Conservation (phyloP, 345 rosid genomes). For the Pugionium cornutum region DNA sequence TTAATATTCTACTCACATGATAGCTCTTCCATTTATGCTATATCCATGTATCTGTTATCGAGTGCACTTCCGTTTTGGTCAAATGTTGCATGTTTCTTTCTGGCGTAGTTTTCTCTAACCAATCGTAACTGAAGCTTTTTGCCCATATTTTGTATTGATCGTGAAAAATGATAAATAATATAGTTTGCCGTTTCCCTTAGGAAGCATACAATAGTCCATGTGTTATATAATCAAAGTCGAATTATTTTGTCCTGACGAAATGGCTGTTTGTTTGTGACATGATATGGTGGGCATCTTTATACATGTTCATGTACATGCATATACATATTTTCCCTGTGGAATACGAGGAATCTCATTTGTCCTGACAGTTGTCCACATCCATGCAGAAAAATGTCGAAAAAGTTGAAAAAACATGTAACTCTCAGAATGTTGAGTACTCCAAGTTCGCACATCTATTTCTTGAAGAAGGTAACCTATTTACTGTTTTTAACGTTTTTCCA, state of each 20-base stretch:
- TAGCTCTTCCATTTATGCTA: slow-evolving; percentile 11
- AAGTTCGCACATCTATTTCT: slow-evolving; percentile 85
- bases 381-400: slow-evolving; percentile 54
- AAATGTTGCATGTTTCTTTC: slow-evolving; percentile 12
- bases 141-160: slow-evolving; percentile 10
- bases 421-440: slow-evolving; percentile 61
- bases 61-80: slow-evolving; percentile 1
- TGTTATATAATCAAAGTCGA: slow-evolving; percentile 17
- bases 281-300: slow-evolving; percentile 6
- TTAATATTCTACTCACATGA: slow-evolving; percentile 15
- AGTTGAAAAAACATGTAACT: slow-evolving; percentile 49
- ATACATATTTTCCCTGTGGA: slow-evolving; percentile 12
- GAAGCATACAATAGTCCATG: slow-evolving; percentile 17
- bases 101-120: not conserved
- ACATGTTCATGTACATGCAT: slow-evolving; percentile 18
- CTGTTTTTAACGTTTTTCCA: slow-evolving; percentile 11
- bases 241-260: slow-evolving; percentile 6
- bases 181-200: slow-evolving; percentile 11
- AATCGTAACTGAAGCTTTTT: slow-evolving; percentile 10
- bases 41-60: not conserved
- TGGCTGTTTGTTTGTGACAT: slow-evolving; percentile 15
- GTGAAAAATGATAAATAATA: slow-evolving; percentile 12
- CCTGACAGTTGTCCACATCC: slow-evolving; percentile 28
- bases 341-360: slow-evolving; percentile 16
- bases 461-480: slow-evolving; percentile 68